A percentile compares a stretch with the other conserved stretches of the same genome.
Conservation (phyloP, 2,329 filamentous ascomycete species). For the Diplodia sapinea region DNA sequence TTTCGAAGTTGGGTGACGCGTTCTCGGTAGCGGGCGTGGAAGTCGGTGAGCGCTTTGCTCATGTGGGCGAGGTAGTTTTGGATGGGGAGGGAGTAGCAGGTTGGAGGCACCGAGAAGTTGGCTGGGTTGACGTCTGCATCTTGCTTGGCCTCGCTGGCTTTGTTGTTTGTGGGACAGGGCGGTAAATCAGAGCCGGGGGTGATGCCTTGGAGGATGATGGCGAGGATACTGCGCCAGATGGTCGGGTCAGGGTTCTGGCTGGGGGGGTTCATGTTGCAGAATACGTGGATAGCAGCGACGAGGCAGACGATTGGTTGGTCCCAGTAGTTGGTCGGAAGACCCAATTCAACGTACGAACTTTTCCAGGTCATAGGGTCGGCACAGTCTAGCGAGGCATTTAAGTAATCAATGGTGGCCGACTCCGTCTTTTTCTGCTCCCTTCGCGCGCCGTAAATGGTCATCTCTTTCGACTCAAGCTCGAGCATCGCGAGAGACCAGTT, state of each 20-base stretch:
- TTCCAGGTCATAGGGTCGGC: not conserved
- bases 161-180: not conserved
- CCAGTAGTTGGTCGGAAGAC: not conserved
- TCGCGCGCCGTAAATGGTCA: not conserved
- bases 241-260: not conserved
- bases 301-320: not conserved
- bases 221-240: not conserved
- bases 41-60: not conserved
- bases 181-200: not conserved
- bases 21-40: not conserved
- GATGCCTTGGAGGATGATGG: not conserved
- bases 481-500: not conserved
- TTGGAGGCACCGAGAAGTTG: too few relatives aligned
- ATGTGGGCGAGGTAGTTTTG: not conserved
- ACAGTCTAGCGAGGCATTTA: not conserved
- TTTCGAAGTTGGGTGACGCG: not conserved
- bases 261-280: not conserved
- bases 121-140: too few relatives aligned
- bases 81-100: not conserved
- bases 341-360: not conserved
- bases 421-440: not conserved
- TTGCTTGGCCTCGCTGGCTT: too few relatives aligned
- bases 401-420: not conserved
- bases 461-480: not conserved
- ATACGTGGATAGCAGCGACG: not conserved